Percentiles rank a stretch among this genome's conserved stretches.
Evolutionary conservation across 2,329 filamentous ascomycete species (phyloP).

Genomic region (Rhynchosporium agropyri): DNA sequence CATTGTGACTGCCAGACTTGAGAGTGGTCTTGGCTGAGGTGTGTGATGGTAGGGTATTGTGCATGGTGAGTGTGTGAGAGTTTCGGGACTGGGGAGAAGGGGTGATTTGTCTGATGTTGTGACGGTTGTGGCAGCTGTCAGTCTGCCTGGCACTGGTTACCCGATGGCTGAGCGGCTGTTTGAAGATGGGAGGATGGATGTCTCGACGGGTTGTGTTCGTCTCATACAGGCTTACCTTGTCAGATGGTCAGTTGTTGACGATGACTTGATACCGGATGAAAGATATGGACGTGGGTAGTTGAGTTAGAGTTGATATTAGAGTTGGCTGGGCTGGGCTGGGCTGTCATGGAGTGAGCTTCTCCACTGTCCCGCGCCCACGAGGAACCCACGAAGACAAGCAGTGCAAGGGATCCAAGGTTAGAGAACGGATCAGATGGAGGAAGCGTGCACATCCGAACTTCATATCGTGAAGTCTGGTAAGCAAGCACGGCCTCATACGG

Average conservation of each 20-base stretch:
- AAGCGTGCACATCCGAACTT: neutral
- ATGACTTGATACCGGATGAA: constrained; percentile 20
- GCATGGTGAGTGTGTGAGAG: constrained; percentile 8
- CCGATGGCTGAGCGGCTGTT: constrained; percentile 12
- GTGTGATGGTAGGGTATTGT: constrained; percentile 8
- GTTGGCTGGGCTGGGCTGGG: constrained; percentile 1
- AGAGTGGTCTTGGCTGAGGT: constrained; percentile 11
- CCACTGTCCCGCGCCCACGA: too few relatives aligned
- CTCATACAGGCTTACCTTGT: constrained; percentile 2
- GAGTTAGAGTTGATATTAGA: constrained; percentile 17
- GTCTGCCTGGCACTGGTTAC: neutral
- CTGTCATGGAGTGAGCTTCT: too few relatives aligned
- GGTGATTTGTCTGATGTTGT: constrained; percentile 6
- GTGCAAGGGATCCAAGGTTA: constrained; percentile 21
- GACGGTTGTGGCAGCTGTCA: constrained; percentile 12
- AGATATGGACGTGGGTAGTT: constrained; percentile 11
- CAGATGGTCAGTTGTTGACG: constrained; percentile 1
- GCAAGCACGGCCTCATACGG: neutral
- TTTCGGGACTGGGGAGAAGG: neutral
- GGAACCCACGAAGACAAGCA: neutral
- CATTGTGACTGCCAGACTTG: constrained; percentile 13
- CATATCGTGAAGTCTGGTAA: neutral
- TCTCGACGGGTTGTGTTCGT: constrained; percentile 19
- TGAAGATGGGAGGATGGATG: constrained; percentile 22
- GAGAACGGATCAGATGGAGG: constrained; percentile 19